A percentile compares a stretch with the other conserved stretches of the same genome.
Evolutionary conservation across 2,329 filamentous ascomycete species (phyloP).

Genomic region (Beauveria bassiana): DNA sequence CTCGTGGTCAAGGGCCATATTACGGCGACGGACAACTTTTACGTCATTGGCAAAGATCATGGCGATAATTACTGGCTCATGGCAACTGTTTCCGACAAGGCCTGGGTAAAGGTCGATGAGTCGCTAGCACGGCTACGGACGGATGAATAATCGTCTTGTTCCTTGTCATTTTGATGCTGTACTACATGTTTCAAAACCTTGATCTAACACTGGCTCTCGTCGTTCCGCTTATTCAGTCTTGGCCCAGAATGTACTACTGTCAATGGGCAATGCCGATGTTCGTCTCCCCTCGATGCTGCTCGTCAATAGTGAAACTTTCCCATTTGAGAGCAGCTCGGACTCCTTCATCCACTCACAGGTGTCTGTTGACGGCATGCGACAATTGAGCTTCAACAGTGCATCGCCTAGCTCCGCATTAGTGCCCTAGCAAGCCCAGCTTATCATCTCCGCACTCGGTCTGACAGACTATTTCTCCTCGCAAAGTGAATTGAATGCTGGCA

Average conservation of each 20-base stretch:
- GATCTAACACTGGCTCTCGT: too few species aligned
- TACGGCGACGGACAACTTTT: background rate
- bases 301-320: background rate
- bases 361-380: background rate
- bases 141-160: background rate
- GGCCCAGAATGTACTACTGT: too few species aligned
- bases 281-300: background rate
- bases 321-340: background rate
- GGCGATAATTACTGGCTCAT: constrained; percentile 5
- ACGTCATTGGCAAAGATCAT: background rate
- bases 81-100: constrained; percentile 1
- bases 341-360: background rate
- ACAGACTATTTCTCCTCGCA: background rate
- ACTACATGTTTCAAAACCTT: too few species aligned
- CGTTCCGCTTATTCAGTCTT: background rate
- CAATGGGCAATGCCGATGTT: background rate
- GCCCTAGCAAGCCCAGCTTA: background rate
- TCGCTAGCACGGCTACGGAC: background rate
- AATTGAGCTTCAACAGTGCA: background rate
- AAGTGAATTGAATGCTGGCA: too few species aligned
- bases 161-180: background rate
- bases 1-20: background rate
- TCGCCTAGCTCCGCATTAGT: background rate
- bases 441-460: background rate
- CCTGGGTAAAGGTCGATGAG: background rate